Base-by-base conservation (phyloP, 1,284 basidiomycete genomes). In the Pseudozyma hubeiensis region DNA sequence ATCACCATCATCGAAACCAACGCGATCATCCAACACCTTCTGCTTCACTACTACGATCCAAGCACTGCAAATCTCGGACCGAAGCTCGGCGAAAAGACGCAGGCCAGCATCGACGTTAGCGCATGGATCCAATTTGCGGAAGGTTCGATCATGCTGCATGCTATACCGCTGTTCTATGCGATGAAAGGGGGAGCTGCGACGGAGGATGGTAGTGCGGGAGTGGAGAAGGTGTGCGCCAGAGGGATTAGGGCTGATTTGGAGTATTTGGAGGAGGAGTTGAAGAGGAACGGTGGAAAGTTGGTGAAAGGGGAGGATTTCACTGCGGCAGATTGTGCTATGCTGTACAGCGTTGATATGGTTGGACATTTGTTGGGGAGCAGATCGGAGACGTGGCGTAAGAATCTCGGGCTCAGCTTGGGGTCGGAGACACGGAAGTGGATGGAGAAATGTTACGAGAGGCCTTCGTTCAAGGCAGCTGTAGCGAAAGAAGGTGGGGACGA, bases 101-200 rank as follows among this genome's bases (percentile, higher is more conserved):
- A 73, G 39, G 53, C 4, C 2, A 68, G 64, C 40, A 16, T 64
- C 4, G 70, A 73, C 30, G 33, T 68, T 34, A 47, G 40, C 3
- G 52, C 51, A 3, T 73, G 70, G 70, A 67, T 73, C 19, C 47
- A 73, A 47, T 73, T 73, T 34, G 44, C 61, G 3, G 70, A 73
- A 37, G 70, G 53, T 5, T 53, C 49, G 7, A 40, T 73, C 31
- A 61, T 73, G 65, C 44, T 71, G 29, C 62, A 66, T 52, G 56
- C 14, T 3, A 64, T 68, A 5, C 53, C 64, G 34, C 31, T 73
- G 19, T 64, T 73, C 30, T 68, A 68, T 29, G 51, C 35, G 9
- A 62, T 68, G 30, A 61, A 64, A 11, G 65, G 53, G 6, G 70
- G 70, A 3, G 65, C 29, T 2, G 50, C 13, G 5, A 56, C 61